These are phyloP conservation scores for Xylaria curta DNA, from an alignment of 495 filamentous ascomycete species.

Conservation along the genomic window DNA sequence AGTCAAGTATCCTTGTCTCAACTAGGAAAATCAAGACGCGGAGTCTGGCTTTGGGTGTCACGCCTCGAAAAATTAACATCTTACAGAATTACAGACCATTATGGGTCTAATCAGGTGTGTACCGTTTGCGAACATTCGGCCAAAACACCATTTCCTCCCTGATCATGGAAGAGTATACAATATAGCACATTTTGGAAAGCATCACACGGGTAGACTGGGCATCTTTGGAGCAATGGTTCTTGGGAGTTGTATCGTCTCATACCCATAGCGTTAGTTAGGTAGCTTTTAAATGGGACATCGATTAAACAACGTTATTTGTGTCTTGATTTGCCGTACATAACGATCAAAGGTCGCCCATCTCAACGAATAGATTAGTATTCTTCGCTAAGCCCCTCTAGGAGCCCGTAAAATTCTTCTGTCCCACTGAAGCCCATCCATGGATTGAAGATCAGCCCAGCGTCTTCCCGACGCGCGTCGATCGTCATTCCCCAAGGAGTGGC, in stretches of 20 bases:
- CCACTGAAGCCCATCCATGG: constrained; percentile 39
- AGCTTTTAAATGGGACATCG: not conserved
- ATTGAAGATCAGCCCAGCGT: constrained; percentile 39
- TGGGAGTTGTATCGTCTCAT: not conserved
- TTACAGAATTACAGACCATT: not conserved
- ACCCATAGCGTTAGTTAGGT: not conserved
- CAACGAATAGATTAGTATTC: not conserved
- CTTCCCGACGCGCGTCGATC: constrained; percentile 35
- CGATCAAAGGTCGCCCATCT: not conserved
- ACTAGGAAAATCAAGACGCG: not conserved
- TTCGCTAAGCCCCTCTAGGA: constrained; percentile 18
- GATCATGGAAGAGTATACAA: not conserved
- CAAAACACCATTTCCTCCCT: not conserved
- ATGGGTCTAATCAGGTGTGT: not conserved
- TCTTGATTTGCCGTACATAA: not conserved
- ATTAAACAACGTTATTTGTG: not conserved
- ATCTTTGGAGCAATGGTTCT: not conserved
- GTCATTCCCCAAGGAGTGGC: not conserved
- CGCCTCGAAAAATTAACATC: not conserved
- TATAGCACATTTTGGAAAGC: not conserved
- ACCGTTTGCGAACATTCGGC: not conserved
- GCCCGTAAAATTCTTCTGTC: constrained; percentile 35
- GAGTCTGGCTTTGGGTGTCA: not conserved
- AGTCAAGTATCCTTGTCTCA: not conserved
- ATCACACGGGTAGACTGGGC: constrained; percentile 4